Evolutionary conservation across 2,329 filamentous ascomycete species (phyloP), one percentile per base, ranked within the genome.

Genomic region (Akanthomyces uredinophilus): DNA sequence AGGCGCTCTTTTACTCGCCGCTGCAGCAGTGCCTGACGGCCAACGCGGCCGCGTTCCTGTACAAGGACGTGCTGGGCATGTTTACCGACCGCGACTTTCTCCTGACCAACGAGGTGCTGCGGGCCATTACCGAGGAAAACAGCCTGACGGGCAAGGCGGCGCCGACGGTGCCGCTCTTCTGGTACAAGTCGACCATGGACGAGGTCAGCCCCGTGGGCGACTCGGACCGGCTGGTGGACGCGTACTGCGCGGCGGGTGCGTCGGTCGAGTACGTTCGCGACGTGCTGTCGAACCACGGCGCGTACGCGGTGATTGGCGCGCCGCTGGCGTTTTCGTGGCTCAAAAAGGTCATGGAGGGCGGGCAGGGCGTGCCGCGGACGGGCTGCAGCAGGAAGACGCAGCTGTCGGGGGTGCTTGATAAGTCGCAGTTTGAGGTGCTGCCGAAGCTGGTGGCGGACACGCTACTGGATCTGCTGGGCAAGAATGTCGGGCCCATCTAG

Each of bases 1-100:
- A 29, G 20, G 18, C 70, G 68, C 75, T 75, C 2, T 59, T 63
- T 20, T 62, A 66, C 62, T 5, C 73, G 35, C 63, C 65, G 1
- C 64, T 68, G 8, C 27, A 49, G 67, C 61, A 69, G 64, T 66
- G 66, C 63, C n/a, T 69, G 24, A 27, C 35, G n/a, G 61, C 54
- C 14, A 18, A 57, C 27, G 53, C 47, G 16, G 53, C 43, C 3
- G n/a, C 3, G 2, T 62, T 58, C 8, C 4, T 49, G 2, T 52
- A 24, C 22, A 32, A 39, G 14, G 39, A 62, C 6, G 49, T 62
- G 50, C 47, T 57, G 20, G 53, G 47, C 46, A 58, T 58, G 61
- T 62, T 62, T 4, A 52, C 24, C 13, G 61, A 51, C 18, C 54
- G 32, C 13, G 22, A 58, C 18, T 39, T 58, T n/a, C 13, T 58